Percentiles rank a stretch among this genome's conserved stretches.
These are phyloP conservation scores for Jimgerdemannia lactiflua DNA, from an alignment of 192 early-diverging fungal species.

Conservation along the genomic window DNA sequence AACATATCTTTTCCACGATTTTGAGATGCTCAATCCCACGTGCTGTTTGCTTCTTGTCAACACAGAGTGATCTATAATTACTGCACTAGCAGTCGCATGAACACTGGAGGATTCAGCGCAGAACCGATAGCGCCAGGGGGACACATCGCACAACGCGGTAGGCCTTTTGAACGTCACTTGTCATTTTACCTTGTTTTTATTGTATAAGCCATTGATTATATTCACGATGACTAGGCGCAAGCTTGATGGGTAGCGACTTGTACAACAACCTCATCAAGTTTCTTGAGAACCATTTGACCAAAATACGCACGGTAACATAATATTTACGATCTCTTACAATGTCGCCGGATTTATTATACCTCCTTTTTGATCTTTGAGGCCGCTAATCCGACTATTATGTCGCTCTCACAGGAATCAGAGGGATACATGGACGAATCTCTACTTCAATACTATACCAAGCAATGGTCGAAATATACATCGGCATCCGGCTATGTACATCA, in stretches of 20 bases:
- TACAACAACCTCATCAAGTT: conserved; percentile 48
- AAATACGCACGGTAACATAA: conserved; percentile 33
- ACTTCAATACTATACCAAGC: conserved; percentile 80
- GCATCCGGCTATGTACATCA: conserved; percentile 84
- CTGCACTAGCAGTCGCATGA: conserved; percentile 58
- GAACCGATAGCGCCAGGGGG: conserved; percentile 12
- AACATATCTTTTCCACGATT: too few relatives aligned
- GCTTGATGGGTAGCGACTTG: conserved; percentile 52
- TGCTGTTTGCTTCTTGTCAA: not conserved
- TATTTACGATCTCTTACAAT: conserved; percentile 27
- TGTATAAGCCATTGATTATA: not conserved
- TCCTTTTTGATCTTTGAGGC: conserved; percentile 20
- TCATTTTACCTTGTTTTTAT: too few relatives aligned
- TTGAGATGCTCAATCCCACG: too few relatives aligned
- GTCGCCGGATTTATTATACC: conserved; percentile 17
- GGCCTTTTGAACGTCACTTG: not conserved
- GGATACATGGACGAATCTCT: conserved; percentile 74
- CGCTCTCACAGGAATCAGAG: conserved; percentile 44
- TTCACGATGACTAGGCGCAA: conserved; percentile 34
- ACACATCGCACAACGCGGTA: conserved; percentile 26
- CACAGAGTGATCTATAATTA: conserved; percentile 72
- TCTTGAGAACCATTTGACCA: conserved; percentile 54
- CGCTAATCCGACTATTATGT: conserved; percentile 50
- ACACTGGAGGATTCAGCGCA: conserved; percentile 13
- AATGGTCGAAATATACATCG: conserved; percentile 91